Evolutionary conservation across 208 protist genomes (phyloP).

Genomic region (Trypanosomatidae sp.): DNA sequence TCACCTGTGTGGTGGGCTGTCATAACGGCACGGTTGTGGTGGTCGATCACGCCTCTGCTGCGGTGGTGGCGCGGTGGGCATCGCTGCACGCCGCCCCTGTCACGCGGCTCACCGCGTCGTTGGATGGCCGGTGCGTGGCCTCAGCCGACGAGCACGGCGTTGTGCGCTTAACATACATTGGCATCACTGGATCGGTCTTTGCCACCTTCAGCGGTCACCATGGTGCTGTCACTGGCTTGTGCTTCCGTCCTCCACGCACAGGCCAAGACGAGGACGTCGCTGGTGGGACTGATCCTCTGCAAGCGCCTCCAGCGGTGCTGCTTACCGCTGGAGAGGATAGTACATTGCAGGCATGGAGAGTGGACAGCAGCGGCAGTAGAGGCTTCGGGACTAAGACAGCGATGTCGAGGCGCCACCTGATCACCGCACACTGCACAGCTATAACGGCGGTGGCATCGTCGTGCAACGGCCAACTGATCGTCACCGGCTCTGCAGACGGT

Average conservation of each 20-base stretch:
- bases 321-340: constrained; percentile 41
- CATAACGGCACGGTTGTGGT: constrained; percentile 59
- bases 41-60: constrained; percentile 58
- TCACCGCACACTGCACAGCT: constrained; percentile 35
- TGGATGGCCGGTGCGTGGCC: constrained; percentile 70
- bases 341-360: constrained; percentile 48
- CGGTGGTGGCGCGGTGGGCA: constrained; percentile 36
- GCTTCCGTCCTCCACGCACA: constrained; percentile 32
- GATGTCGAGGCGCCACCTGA: constrained; percentile 10
- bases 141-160: constrained; percentile 71
- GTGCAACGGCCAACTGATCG: constrained; percentile 44
- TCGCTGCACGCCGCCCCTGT: constrained; percentile 63
- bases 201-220: constrained; percentile 68
- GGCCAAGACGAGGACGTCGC: constrained; percentile 6
- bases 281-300: constrained; percentile 3
- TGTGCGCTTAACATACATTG: constrained; percentile 58
- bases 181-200: constrained; percentile 57
- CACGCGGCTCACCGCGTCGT: constrained; percentile 52
- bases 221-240: constrained; percentile 46
- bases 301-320: constrained; percentile 20
- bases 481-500: constrained; percentile 66
- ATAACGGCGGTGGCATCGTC: constrained; percentile 65
- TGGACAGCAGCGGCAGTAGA: constrained; percentile 18
- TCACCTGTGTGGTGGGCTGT: constrained; percentile 75
- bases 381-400: not conserved